Evolutionary conservation across 805 yeast species (phyloP).

Genomic region (Metschnikowia aberdeeniae): DNA sequence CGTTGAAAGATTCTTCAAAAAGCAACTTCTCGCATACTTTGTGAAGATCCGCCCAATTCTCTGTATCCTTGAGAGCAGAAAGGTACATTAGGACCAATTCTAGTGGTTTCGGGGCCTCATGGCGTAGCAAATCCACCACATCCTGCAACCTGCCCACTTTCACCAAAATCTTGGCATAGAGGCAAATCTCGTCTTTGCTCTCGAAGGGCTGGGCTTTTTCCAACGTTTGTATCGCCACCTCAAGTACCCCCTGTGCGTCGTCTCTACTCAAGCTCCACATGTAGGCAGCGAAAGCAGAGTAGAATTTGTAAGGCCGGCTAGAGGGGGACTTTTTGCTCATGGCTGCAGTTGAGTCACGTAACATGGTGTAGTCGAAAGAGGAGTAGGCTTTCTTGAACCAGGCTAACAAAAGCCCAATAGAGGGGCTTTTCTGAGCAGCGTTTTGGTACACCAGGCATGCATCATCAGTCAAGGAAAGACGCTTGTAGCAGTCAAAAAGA

Average conservation of each 20-base stretch:
- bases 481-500: slow-evolving; percentile 43
- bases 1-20: slow-evolving; percentile 54
- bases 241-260: slow-evolving; percentile 26
- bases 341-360: slow-evolving; percentile 49
- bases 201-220: slow-evolving; percentile 48
- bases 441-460: slow-evolving; percentile 51
- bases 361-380: slow-evolving; percentile 43
- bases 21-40: slow-evolving; percentile 35
- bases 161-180: slow-evolving; percentile 50
- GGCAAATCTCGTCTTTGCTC: slow-evolving; percentile 62
- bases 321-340: slow-evolving; percentile 10
- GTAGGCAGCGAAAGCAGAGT: slow-evolving; percentile 57
- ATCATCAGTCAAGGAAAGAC: slow-evolving; percentile 27
- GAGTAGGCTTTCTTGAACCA: slow-evolving; percentile 59
- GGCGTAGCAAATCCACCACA: slow-evolving; percentile 22
- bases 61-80: slow-evolving; percentile 39
- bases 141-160: slow-evolving; percentile 31
- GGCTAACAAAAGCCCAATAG: slow-evolving; percentile 39
- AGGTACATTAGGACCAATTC: slow-evolving; percentile 57
- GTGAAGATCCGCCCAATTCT: slow-evolving; percentile 43
- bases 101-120: slow-evolving; percentile 45
- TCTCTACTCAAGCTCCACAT: slow-evolving; percentile 35
- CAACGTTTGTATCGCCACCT: slow-evolving; percentile 38
- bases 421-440: slow-evolving; percentile 55
- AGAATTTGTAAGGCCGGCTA: slow-evolving; percentile 35